Evolutionary conservation across 768 basidiomycete genomes (phyloP).

Genomic region (Xerocomellus amylosporus): DNA sequence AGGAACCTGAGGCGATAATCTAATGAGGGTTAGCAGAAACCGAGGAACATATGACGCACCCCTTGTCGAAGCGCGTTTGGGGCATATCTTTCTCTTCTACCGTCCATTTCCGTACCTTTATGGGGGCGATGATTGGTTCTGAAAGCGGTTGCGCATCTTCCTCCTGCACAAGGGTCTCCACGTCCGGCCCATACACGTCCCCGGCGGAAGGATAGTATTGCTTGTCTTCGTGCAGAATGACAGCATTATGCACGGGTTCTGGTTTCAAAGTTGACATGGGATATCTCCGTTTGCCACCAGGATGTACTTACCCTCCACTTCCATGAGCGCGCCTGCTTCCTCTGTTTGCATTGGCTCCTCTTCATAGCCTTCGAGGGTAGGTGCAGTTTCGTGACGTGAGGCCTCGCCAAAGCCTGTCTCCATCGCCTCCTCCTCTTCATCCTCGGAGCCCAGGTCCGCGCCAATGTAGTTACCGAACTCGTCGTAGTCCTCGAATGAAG

Average conservation of each 20-base stretch:
- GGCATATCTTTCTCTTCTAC: constrained; percentile 96
- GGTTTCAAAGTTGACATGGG: constrained; percentile 12
- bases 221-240: constrained; percentile 94
- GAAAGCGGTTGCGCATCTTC: constrained; percentile 95
- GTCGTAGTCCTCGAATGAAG: constrained; percentile 74
- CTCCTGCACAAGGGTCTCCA: constrained; percentile 96
- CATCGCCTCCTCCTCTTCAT: constrained; percentile 53
- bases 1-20: constrained; percentile 63
- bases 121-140: constrained; percentile 92
- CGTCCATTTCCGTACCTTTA: constrained; percentile 92
- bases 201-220: constrained; percentile 93
- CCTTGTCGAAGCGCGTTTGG: constrained; percentile 95
- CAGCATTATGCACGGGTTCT: constrained; percentile 80
- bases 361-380: constrained; percentile 81
- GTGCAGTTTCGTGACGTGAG: constrained; percentile 38
- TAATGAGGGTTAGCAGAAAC: constrained; percentile 4
- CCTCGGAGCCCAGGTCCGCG: constrained; percentile 86
- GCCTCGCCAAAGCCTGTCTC: constrained; percentile 48
- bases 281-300: not conserved
- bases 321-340: constrained; percentile 73
- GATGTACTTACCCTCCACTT: constrained; percentile 66
- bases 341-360: constrained; percentile 58
- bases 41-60: constrained; percentile 48
- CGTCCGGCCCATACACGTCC: constrained; percentile 90
- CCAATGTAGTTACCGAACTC: constrained; percentile 99